Conservation (phyloP, 2,329 filamentous ascomycete genomes). For the Monosporascus sp. region DNA sequence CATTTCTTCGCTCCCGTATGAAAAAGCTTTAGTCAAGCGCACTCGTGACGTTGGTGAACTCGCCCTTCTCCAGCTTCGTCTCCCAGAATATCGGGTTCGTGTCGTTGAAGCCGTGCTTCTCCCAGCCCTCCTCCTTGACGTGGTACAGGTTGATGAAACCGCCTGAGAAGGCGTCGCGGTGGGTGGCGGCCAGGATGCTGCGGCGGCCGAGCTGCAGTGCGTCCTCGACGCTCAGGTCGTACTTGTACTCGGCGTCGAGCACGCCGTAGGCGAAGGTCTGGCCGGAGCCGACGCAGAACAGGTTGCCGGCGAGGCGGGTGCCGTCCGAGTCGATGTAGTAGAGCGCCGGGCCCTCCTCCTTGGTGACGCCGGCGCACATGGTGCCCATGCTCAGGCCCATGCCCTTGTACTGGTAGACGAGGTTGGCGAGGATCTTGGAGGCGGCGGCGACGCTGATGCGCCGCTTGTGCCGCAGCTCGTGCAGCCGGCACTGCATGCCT, state of each 20-base stretch:
- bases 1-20: background rate
- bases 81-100: slow-evolving; percentile 99
- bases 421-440: slow-evolving; percentile 96
- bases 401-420: slow-evolving; percentile 98
- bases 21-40: slow-evolving; percentile 46
- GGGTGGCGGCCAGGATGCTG: slow-evolving; percentile 92
- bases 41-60: slow-evolving; percentile 93
- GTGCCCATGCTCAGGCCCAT: slow-evolving; percentile 99
- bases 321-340: slow-evolving; percentile 99
- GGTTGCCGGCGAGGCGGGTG: slow-evolving; percentile 84
- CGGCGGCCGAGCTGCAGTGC: slow-evolving; percentile 86
- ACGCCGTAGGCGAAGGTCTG: slow-evolving; percentile 99
- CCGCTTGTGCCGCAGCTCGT: slow-evolving; percentile 98
- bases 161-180: slow-evolving; percentile 97
- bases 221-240: slow-evolving; percentile 81
- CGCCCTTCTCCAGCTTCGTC: slow-evolving; percentile 96
- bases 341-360: slow-evolving; percentile 90
- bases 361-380: slow-evolving; percentile 96
- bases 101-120: slow-evolving; percentile 96
- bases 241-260: slow-evolving; percentile 89
- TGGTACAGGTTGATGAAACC: slow-evolving; percentile 99
- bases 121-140: slow-evolving; percentile 98
- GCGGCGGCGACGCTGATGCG: slow-evolving; percentile 96
- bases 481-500: slow-evolving; percentile 97
- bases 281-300: slow-evolving; percentile 97